Conservation (phyloP, 306 rosid genomes). For the Castanea mollissima region DNA sequence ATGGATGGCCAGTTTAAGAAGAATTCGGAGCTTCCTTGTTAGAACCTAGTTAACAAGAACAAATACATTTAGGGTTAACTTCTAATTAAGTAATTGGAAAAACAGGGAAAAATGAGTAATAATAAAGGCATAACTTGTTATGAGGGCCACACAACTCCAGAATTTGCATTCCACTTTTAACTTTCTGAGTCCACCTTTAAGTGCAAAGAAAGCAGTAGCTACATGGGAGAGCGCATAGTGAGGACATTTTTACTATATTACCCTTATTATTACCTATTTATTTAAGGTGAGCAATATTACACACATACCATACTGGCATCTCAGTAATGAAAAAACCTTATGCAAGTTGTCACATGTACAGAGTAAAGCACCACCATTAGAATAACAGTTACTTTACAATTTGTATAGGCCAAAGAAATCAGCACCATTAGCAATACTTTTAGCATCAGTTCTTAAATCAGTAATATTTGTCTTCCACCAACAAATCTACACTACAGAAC, state of each 20-base stretch:
- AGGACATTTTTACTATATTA: no score
- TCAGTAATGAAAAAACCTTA: not conserved
- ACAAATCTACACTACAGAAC: not conserved
- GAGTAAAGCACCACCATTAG: no score
- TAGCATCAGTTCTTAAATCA: not conserved
- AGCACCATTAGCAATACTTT: not conserved
- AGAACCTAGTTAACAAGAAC: conserved; percentile 34
- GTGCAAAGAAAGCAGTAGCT: no score
- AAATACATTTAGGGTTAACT: not conserved
- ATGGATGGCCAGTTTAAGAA: conserved; percentile 39
- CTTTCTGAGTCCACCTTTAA: no score
- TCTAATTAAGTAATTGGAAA: not conserved
- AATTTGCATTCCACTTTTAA: no score
- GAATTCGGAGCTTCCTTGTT: conserved; percentile 35
- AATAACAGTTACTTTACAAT: not conserved
- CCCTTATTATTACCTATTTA: no score
- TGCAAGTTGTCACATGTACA: not conserved
- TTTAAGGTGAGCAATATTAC: not conserved
- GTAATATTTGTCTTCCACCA: not conserved
- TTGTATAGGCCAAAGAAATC: not conserved
- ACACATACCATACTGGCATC: not conserved
- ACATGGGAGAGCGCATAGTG: no score
- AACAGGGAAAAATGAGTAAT: not conserved
- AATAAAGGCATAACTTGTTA: no score
- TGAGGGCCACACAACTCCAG: no score